Evolutionary conservation across 768 basidiomycete species (phyloP), one percentile per base, ranked within the genome.

Genomic region (Chalciporus sphaerocephalus): DNA sequence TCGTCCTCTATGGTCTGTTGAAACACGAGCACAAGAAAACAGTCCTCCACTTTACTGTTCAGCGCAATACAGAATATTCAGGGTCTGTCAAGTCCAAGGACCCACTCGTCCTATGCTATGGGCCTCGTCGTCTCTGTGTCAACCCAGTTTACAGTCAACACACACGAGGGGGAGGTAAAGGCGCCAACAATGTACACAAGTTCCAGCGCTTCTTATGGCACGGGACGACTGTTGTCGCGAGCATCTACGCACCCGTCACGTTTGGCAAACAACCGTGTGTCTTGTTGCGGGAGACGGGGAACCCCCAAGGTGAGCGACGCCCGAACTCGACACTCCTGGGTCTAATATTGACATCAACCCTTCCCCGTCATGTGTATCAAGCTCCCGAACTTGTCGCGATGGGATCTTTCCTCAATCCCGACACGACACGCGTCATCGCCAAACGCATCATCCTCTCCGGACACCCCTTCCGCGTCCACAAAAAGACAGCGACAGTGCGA

Each of bases 1-100:
- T 93, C 53, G 70, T 83, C 25, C 59, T 94, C 10, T 91, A 94
- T 54, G 87, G 85, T 6, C 74, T 99, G 25, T 69, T 93, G 46
- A 87, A 92, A 61, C 94, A 99, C 64, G 96, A 99, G 58, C 94
- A 97, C 73, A 99, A 98, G 69, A 80, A 86, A 53, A 86, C 93
- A 6, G 88, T 92, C 16, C 72, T 94, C 16, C 91, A 98, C 64
- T 95, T 98, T 52, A 82, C 89, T 8, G 79, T 97, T 2, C 93
- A 94, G 67, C 74, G 95, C 23, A 97, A 98, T 56, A 98, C 95
- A 2, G 96, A 99, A 67, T 97, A 91, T 63, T 74, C 79, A 6
- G 90, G 78, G 21, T 84, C 87, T 10, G 88, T 99, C 22, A 79
- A 86, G 52, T 95, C 96, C 2, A 99, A 98, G 78, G 95, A 98